Conservation (phyloP, 2,329 filamentous ascomycete genomes). For the Fonsecaea multimorphosa region DNA sequence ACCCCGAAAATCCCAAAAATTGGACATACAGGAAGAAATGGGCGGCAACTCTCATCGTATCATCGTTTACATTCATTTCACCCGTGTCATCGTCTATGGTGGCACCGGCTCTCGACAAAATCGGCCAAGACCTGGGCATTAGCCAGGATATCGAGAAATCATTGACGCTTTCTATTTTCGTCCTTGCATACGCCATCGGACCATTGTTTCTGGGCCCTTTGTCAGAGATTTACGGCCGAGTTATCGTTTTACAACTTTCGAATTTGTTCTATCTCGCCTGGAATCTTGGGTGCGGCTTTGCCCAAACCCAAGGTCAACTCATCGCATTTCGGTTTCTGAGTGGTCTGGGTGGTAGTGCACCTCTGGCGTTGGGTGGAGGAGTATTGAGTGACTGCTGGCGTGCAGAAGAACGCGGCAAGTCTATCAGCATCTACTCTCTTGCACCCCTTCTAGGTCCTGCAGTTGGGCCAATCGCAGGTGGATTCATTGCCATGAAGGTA, state of each 20-base stretch:
- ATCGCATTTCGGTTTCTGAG: conserved; percentile 65
- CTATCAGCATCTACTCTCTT: conserved; percentile 68
- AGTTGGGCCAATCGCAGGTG: conserved; percentile 69
- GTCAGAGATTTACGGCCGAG: conserved; percentile 63
- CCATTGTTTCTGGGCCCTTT: conserved; percentile 60
- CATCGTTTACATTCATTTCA: conserved; percentile 66
- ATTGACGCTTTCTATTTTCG: conserved; percentile 62
- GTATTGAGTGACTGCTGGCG: conserved; percentile 64
- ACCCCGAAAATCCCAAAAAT: conserved; percentile 57
- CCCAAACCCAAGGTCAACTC: conserved; percentile 59
- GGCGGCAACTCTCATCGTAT: conserved; percentile 61
- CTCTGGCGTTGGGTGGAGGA: conserved; percentile 58
- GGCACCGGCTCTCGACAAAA: conserved; percentile 58
- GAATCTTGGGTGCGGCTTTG: conserved; percentile 65
- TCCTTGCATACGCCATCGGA: conserved; percentile 61
- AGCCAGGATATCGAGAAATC: conserved; percentile 52
- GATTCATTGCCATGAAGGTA: conserved; percentile 65
- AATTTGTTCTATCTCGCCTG: conserved; percentile 64
- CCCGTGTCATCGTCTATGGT: conserved; percentile 69
- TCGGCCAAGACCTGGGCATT: conserved; percentile 63
- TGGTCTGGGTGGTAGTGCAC: conserved; percentile 64
- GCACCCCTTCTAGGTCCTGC: conserved; percentile 70
- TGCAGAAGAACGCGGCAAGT: conserved; percentile 67
- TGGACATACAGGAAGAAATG: conserved; percentile 65
- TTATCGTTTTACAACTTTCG: conserved; percentile 60